Base-by-base conservation (phyloP, 208 protist genomes). In the Acanthamoeba triangularis region DNA sequence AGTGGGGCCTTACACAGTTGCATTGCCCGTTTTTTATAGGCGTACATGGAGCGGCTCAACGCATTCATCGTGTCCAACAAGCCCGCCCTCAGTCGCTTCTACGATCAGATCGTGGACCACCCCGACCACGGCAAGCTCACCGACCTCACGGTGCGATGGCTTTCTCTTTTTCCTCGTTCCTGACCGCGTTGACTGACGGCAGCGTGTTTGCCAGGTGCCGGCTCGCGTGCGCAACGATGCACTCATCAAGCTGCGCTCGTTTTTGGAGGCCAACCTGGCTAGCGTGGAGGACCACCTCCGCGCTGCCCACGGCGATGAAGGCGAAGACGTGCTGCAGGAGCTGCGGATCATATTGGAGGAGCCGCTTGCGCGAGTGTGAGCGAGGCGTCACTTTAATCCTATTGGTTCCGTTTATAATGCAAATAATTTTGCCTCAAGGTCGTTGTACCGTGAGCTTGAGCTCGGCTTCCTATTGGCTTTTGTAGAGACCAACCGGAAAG, bases 81-180 rank as follows among this genome's bases (percentile, higher is more conserved):
- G n/a, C n/a, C 74, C 3, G 33, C 74, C 13, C 74, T 82, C 4
- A 8, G 23, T 54, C 74, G 74, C 4, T 82, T 82, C 37, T 82
- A 82, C 37, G 74, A 82, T 8, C 74, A 82, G 74, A 25, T 82
- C 23, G 74, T 82, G 37, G 74, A 82, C 7, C 74, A 82, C 49
- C 74, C 74, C 74, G 74, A 41, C 8, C 74, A 82, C 18, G 74
- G 74, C 35, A 82, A 49, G 16, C 74, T 82, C 16, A 49, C 74
- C 25, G 37, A 49, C 41, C 14, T 49, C 33, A 14, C 8, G 2
- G 74, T 82, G n/a, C n/a, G n/a, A 49, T 23, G 18, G 6, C 0
- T 25, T 52, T 23, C 23, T 78, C 37, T 44, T 23, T n/a, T 20
- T 44, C n/a, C 69, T 44, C 16, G n/a, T n/a, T 67, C 23, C 61